Base-by-base conservation (phyloP, 1,284 basidiomycete species). In the Tylopilus orsonianus region DNA sequence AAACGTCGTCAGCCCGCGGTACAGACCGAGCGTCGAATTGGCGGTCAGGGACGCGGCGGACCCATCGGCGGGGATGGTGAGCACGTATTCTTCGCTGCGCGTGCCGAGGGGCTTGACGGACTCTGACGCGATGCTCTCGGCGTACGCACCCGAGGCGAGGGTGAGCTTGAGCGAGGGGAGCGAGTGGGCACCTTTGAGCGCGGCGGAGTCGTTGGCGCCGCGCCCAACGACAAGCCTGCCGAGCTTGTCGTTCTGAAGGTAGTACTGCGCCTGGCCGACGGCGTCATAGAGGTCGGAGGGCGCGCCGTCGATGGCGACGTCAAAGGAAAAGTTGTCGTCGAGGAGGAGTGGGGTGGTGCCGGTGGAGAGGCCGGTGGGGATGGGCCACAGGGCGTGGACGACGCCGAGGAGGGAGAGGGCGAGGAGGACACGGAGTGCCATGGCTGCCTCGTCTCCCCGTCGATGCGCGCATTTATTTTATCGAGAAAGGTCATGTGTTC, bases 1-100 rank as follows among this genome's bases (percentile, higher is more conserved):
- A 64, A 96, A 92, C 1, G 91, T 93, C 23, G 88, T 85, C 53
- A 96, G 68, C 1, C 91, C 94, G 44, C 93, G 75, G 48, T 85
- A 80, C 12, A 93, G 69, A 0, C 93, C 92, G 18, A 96, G 69
- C 0, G 89, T 81, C 30, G 87, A 84, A 50, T 81, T 82, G 3
- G 92, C 87, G 0, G 65, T 73, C 40, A 96, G 69, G 0, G 69
- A 75, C 6, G 88, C 90, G 3, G 62, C 49, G 0, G 73, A 72
- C 4, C 85, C 87, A 48, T 85, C 77, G 2, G 59, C 64, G 0
- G 87, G 87, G 9, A 93, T 70, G 1, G 56, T 70, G 32, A 94
- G 70, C 0, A 68, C 71, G 60, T 95, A 94, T 18, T 70, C 73
- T 68, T 94, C 91, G 50, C 76, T 77, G 24, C 85, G 75, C 2